Percentiles rank a stretch among this genome's conserved stretches.
Conservation (phyloP, 345 rosid species). For the Diplotaxis tenuifolia region DNA sequence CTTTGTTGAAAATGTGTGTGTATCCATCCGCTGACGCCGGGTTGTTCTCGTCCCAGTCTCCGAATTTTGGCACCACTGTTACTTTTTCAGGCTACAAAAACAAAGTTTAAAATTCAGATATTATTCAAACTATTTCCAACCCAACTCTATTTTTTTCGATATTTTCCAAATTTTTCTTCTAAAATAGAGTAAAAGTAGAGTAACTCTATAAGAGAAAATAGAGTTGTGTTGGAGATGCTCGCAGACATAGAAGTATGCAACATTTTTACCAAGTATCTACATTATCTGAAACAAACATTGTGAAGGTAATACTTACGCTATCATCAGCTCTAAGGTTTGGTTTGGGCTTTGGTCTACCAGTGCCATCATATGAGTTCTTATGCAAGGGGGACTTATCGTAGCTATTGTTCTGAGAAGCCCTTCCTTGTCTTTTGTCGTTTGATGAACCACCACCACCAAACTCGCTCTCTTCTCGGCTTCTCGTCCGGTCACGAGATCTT, state of each 20-base stretch:
- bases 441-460: constrained; percentile 37
- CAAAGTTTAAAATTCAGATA: neutral
- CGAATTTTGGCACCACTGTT: constrained; percentile 86
- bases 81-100: constrained; percentile 56
- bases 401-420: constrained; percentile 65
- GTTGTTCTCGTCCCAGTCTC: constrained; percentile 86
- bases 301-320: no score
- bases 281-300: no score
- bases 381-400: constrained; percentile 66
- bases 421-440: constrained; percentile 50
- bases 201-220: no score
- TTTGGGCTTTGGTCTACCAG: constrained; percentile 54
- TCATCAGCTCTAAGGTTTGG: constrained; percentile 58
- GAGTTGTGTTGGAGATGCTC: no score
- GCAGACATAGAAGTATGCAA: neutral
- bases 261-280: constrained; percentile 37
- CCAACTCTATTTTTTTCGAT: no score
- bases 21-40: constrained; percentile 84
- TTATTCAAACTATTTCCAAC: no score
- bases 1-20: constrained; percentile 83
- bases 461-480: constrained; percentile 33
- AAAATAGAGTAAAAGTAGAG: no score
- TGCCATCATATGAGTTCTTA: constrained; percentile 49
- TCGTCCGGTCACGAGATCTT: constrained; percentile 33
- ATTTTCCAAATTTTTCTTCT: no score